Conservation (phyloP, 768 basidiomycete genomes). For the Boletus barrowsii region DNA sequence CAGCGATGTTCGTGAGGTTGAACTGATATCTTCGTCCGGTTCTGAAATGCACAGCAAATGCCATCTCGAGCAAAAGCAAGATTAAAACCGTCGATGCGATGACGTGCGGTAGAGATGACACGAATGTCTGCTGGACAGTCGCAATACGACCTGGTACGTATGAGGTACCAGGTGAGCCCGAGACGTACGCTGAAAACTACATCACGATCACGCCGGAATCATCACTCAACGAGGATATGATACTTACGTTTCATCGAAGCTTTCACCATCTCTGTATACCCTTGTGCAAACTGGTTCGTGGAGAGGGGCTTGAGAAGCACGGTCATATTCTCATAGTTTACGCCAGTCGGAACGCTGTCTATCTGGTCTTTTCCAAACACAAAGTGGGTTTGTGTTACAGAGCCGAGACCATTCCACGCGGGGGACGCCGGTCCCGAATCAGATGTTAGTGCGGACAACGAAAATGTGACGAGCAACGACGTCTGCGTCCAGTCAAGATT, state of each 20-base stretch:
- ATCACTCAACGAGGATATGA: background rate
- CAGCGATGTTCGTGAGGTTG: slow-evolving; percentile 13
- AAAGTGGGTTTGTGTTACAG: slow-evolving; percentile 7
- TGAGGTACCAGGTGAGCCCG: slow-evolving; percentile 7
- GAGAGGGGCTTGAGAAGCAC: slow-evolving; percentile 3
- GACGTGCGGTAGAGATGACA: slow-evolving; percentile 13
- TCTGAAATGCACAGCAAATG: slow-evolving; percentile 4
- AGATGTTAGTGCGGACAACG: slow-evolving; percentile 4
- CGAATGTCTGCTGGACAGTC: slow-evolving; percentile 7
- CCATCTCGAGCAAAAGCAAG: background rate
- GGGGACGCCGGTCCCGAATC: slow-evolving; percentile 9
- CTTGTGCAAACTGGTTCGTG: slow-evolving; percentile 1
- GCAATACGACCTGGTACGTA: slow-evolving; percentile 18
- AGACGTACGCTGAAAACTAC: slow-evolving; percentile 8
- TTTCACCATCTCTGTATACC: slow-evolving; percentile 11
- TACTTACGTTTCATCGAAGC: slow-evolving; percentile 17
- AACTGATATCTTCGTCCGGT: slow-evolving; percentile 9
- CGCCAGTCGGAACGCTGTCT: background rate
- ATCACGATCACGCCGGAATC: background rate
- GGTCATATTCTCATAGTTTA: background rate
- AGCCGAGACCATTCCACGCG: slow-evolving; percentile 9
- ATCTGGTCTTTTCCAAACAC: slow-evolving; percentile 8
- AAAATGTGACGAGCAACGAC: slow-evolving; percentile 7
- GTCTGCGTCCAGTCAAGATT: slow-evolving; percentile 19
- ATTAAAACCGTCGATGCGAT: slow-evolving; percentile 6